Conservation (phyloP, 352 stramenopile genomes). For the Thraustochytrium sp. region DNA sequence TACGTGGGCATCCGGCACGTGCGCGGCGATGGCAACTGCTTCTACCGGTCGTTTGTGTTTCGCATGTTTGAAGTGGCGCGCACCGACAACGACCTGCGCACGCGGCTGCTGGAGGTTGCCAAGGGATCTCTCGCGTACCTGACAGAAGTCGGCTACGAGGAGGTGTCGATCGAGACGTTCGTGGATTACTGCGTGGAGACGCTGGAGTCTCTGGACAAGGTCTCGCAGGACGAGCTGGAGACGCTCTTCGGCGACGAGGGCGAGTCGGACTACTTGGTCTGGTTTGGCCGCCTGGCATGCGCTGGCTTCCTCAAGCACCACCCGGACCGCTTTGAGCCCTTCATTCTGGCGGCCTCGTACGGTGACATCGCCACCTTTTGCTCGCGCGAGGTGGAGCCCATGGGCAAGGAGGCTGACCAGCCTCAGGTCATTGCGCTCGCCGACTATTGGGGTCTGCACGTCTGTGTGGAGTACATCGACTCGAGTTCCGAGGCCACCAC, state of each 20-base stretch:
- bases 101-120: slow-evolving; percentile 39
- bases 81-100: slow-evolving; percentile 40
- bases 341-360: slow-evolving; percentile 60
- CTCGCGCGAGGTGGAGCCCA: slow-evolving; percentile 68
- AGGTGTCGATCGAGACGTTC: slow-evolving; percentile 83
- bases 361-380: slow-evolving; percentile 51
- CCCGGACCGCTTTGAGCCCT: slow-evolving; percentile 67
- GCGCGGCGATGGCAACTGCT: slow-evolving; percentile 80
- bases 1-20: slow-evolving; percentile 72
- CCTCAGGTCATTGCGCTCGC: slow-evolving; percentile 70
- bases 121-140: slow-evolving; percentile 57
- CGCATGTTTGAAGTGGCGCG: slow-evolving; percentile 66
- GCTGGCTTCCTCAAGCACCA: slow-evolving; percentile 72
- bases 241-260: slow-evolving; percentile 59
- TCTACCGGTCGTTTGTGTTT: slow-evolving; percentile 81
- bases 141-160: slow-evolving; percentile 70
- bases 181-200: slow-evolving; percentile 76
- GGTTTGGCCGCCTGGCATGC: slow-evolving; percentile 75
- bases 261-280: slow-evolving; percentile 75
- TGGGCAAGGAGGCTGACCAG: slow-evolving; percentile 80
- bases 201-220: slow-evolving; percentile 43
- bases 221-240: slow-evolving; percentile 48
- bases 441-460: slow-evolving; percentile 61
- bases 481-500: slow-evolving; percentile 41
- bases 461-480: slow-evolving; percentile 76